A percentile compares a stretch with the other conserved stretches of the same genome.
Conservation (phyloP, 495 filamentous ascomycete genomes). For the Penicillium longicatenatum region DNA sequence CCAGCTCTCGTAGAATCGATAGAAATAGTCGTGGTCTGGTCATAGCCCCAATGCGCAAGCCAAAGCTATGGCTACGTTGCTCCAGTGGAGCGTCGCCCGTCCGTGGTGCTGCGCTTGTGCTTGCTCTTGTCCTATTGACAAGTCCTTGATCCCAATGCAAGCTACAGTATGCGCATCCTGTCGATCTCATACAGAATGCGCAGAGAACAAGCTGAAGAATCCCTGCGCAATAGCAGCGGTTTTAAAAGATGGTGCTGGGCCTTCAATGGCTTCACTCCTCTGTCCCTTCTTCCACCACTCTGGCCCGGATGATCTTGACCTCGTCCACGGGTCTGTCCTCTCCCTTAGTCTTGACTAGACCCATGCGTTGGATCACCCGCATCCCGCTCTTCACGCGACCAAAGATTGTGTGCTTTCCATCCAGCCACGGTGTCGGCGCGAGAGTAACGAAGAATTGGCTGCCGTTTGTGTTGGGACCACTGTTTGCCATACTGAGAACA, state of each 20-base stretch:
- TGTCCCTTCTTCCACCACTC: constrained; percentile 59
- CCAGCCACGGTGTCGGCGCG: constrained; percentile 94
- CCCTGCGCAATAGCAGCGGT: not conserved
- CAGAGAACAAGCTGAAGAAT: not conserved
- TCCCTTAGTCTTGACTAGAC: constrained; percentile 78
- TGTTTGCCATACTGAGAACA: constrained; percentile 94
- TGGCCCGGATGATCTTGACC: constrained; percentile 76
- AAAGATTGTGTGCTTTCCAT: constrained; percentile 98
- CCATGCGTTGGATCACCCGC: constrained; percentile 83
- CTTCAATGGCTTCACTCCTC: constrained; percentile 36
- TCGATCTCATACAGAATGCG: not conserved
- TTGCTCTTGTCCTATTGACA: not conserved
- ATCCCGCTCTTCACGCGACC: constrained; percentile 87
- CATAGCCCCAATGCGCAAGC: not conserved
- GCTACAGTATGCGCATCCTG: not conserved
- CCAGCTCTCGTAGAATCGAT: constrained; percentile 4
- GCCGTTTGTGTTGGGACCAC: constrained; percentile 91
- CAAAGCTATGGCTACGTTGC: not conserved
- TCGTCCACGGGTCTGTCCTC: constrained; percentile 83
- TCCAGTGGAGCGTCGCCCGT: not conserved
- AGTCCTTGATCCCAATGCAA: not conserved
- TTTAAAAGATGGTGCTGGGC: not conserved
- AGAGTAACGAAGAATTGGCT: constrained; percentile 87
- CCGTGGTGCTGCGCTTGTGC: not conserved
- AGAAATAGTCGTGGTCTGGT: not conserved